phyloP scores from a whole-genome alignment of 148 eudicot genomes.

The Beta vulgaris region DNA sequence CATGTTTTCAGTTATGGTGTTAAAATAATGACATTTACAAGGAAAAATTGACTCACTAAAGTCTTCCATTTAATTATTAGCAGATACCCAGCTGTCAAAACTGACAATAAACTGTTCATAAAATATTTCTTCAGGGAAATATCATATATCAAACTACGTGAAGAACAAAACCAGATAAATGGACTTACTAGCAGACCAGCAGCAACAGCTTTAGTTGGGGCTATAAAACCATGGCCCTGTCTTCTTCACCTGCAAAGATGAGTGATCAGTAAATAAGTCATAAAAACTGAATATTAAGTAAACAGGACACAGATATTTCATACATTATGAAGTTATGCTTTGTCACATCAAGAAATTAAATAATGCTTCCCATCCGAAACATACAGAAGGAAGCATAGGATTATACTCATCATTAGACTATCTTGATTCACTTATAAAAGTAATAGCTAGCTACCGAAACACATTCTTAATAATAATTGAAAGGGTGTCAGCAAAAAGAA shows the following conservation, averaged over 20 bases:
- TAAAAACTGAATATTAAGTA: not conserved
- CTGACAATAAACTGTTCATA: not conserved
- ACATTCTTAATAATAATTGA: not conserved
- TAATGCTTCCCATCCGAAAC: not conserved
- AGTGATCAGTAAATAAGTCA: not conserved
- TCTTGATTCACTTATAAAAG: not conserved
- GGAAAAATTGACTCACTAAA: not conserved
- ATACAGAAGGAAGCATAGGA: conserved; percentile 7
- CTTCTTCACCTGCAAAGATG: conserved; percentile 20
- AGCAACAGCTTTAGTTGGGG: conserved; percentile 6
- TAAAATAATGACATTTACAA: not conserved
- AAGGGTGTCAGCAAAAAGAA: not conserved
- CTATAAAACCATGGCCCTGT: not conserved
- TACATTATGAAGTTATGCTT: not conserved
- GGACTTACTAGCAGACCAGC: conserved; percentile 14
- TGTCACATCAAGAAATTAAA: not conserved
- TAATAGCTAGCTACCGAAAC: conserved; percentile 8
- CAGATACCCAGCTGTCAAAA: not conserved
- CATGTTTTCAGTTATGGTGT: too few relatives aligned
- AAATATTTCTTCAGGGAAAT: not conserved
- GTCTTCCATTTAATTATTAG: not conserved
- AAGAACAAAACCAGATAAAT: not conserved
- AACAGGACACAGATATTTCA: not conserved
- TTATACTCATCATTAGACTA: not conserved
- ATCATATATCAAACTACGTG: not conserved